Evolutionary conservation across 768 basidiomycete species (phyloP).

Genomic region (Candolleomyces eurysporus): DNA sequence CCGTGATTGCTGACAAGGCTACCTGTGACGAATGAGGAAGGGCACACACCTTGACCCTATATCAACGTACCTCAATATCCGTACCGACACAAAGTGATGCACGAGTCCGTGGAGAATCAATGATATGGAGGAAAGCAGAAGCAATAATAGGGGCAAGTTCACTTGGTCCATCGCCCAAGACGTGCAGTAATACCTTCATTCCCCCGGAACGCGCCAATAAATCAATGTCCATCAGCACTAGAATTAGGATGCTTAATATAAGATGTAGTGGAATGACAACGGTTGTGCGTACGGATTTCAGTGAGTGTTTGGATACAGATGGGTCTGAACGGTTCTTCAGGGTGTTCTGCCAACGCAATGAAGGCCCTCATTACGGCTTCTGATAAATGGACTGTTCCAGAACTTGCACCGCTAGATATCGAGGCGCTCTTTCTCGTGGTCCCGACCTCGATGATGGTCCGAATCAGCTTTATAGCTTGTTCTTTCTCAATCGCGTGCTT

Average conservation of each 20-base stretch:
- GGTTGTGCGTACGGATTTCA: constrained; percentile 71
- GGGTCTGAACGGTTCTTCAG: constrained; percentile 83
- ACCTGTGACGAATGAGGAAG: constrained; percentile 45
- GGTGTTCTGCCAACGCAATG: constrained; percentile 90
- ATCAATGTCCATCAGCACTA: constrained; percentile 87
- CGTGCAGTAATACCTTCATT: constrained; percentile 81
- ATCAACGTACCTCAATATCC: constrained; percentile 78
- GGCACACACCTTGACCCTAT: neutral
- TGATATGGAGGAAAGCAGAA: constrained; percentile 75
- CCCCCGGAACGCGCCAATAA: constrained; percentile 80
- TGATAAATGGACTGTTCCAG: constrained; percentile 53
- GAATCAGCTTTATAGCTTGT: constrained; percentile 87
- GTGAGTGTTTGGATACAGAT: constrained; percentile 84
- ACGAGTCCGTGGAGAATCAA: constrained; percentile 83
- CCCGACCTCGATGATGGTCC: constrained; percentile 76
- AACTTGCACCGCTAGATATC: constrained; percentile 36
- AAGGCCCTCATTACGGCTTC: constrained; percentile 82
- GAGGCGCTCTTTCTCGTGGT: constrained; percentile 51
- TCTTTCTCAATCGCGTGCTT: constrained; percentile 85
- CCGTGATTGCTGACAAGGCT: constrained; percentile 85
- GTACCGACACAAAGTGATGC: constrained; percentile 74
- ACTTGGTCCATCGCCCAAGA: constrained; percentile 85
- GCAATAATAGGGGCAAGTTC: constrained; percentile 80
- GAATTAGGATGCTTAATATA: neutral
- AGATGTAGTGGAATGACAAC: neutral